These are phyloP conservation scores for Orbilia quercus DNA, from an alignment of 2,329 filamentous ascomycete species.

Conservation along the genomic window DNA sequence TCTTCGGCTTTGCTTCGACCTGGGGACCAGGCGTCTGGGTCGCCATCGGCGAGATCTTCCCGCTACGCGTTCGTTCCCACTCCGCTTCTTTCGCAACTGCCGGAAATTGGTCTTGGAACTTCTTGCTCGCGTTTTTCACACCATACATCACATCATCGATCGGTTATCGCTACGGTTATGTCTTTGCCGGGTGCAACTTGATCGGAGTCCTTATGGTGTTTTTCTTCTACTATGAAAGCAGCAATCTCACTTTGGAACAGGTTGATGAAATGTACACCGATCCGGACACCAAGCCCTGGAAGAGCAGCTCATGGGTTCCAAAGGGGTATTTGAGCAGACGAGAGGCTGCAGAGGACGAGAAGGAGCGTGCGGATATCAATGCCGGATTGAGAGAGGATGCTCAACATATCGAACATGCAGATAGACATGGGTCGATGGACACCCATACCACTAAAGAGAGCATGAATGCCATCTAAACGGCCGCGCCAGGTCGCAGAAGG, in stretches of 20 bases:
- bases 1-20: slow-evolving; percentile 74
- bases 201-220: slow-evolving; percentile 75
- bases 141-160: slow-evolving; percentile 80
- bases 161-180: slow-evolving; percentile 78
- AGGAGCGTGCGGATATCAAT: slow-evolving; percentile 36
- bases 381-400: slow-evolving; percentile 41
- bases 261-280: slow-evolving; percentile 82
- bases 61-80: slow-evolving; percentile 71
- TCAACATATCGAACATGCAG: slow-evolving; percentile 39
- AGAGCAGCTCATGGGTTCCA: slow-evolving; percentile 70
- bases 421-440: slow-evolving; percentile 35
- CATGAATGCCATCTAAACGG: slow-evolving; percentile 28
- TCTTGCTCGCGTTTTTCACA: slow-evolving; percentile 80
- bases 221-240: slow-evolving; percentile 80
- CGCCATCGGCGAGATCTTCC: slow-evolving; percentile 74
- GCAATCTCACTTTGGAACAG: slow-evolving; percentile 79
- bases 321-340: slow-evolving; percentile 65
- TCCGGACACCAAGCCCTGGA: slow-evolving; percentile 70
- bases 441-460: slow-evolving; percentile 48
- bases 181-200: slow-evolving; percentile 79
- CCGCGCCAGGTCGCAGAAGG: too few relatives aligned
- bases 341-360: slow-evolving; percentile 58
- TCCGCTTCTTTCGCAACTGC: slow-evolving; percentile 72
- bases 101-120: slow-evolving; percentile 78
- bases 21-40: slow-evolving; percentile 80